Conservation (phyloP, 2,329 filamentous ascomycete species). For the Hypoxylon sp. region DNA sequence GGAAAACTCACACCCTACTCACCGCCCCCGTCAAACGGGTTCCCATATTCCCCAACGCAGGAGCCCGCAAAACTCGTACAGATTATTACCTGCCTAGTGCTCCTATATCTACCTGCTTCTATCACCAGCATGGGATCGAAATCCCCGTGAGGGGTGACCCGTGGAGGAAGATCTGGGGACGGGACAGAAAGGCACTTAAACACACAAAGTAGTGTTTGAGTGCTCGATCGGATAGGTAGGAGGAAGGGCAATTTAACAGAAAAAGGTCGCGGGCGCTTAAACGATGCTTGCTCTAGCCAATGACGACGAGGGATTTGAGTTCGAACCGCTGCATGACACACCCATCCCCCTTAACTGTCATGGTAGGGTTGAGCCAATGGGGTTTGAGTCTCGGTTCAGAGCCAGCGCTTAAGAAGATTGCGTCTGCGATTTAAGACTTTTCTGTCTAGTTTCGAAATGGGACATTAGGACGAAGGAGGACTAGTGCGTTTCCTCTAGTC, state of each 20-base stretch:
- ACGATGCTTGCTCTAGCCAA: constrained; percentile 36
- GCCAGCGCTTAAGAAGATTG: constrained; percentile 45
- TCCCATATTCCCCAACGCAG: constrained; percentile 21
- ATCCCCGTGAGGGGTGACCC: constrained; percentile 21
- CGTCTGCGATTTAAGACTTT: constrained; percentile 17
- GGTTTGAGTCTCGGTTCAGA: constrained; percentile 15
- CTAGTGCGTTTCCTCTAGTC: constrained; percentile 12
- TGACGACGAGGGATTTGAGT: constrained; percentile 17
- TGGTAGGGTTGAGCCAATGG: constrained; percentile 37
- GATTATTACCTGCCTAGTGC: constrained; percentile 13
- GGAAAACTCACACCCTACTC: constrained; percentile 18
- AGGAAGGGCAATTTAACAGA: constrained; percentile 39
- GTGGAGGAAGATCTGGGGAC: constrained; percentile 21
- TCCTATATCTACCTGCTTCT: constrained; percentile 2
- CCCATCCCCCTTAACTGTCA: constrained; percentile 33
- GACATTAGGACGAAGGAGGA: constrained; percentile 16
- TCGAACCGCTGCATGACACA: constrained; percentile 49
- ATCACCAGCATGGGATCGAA: constrained; percentile 27
- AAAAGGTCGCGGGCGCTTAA: constrained; percentile 51
- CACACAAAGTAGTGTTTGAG: constrained; percentile 10
- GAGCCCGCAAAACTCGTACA: constrained; percentile 13
- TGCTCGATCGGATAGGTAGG: constrained; percentile 19
- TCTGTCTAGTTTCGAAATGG: constrained; percentile 28
- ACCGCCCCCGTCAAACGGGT: constrained; percentile 28
- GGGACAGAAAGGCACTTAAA: constrained; percentile 12